These are phyloP conservation scores for Nitzschia sp. DNA, from an alignment of 108 stramenopile species.

Conservation along the genomic window DNA sequence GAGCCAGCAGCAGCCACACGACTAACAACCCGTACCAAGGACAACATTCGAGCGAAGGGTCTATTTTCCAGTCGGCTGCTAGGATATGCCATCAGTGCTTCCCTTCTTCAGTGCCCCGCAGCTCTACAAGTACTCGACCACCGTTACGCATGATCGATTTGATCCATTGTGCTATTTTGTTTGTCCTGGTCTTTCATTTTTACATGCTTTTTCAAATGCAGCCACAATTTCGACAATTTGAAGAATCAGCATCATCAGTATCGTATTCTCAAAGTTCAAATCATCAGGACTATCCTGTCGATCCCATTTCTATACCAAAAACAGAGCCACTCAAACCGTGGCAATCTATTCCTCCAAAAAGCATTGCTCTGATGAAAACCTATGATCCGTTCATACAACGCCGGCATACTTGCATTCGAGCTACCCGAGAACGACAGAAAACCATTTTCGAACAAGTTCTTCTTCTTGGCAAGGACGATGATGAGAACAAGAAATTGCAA, in stretches of 20 bases:
- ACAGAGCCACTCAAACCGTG: neutral
- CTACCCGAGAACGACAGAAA: conserved; percentile 3
- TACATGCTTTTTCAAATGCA: neutral
- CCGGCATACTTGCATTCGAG: conserved; percentile 20
- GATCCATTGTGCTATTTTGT: neutral
- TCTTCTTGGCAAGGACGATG: neutral
- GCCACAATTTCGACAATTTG: neutral
- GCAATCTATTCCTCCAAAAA: conserved; percentile 13
- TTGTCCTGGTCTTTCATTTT: neutral
- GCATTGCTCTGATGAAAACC: neutral
- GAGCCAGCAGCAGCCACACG: too few relatives aligned
- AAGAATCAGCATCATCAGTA: neutral
- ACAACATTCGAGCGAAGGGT: too few relatives aligned
- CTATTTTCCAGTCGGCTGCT: too few relatives aligned
- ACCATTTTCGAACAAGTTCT: neutral
- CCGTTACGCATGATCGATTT: neutral
- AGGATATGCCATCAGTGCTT: too few relatives aligned
- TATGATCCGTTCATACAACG: neutral
- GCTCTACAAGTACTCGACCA: too few relatives aligned
- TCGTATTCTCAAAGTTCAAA: too few relatives aligned
- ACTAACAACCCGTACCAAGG: too few relatives aligned
- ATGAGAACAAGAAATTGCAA: too few relatives aligned
- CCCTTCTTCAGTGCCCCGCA: too few relatives aligned
- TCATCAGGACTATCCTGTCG: too few relatives aligned
- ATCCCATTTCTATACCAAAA: neutral